Conservation (phyloP, 208 protist genomes). For the Trypanosomatidae sp. region DNA sequence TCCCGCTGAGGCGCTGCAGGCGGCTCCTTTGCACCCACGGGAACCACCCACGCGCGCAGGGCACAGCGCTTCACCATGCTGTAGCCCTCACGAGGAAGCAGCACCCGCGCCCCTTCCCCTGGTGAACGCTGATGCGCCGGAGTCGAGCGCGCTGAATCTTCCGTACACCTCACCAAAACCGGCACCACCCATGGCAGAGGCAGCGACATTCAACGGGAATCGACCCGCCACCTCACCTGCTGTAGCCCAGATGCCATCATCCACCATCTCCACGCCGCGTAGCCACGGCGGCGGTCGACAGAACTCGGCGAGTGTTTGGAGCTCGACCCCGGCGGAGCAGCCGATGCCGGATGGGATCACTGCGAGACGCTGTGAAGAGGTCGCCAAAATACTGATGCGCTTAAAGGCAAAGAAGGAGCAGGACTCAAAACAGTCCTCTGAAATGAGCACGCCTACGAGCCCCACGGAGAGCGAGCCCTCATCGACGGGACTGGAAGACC, state of each 20-base stretch:
- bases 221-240: not conserved
- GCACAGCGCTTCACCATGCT: not conserved
- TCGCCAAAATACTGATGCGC: conserved; percentile 44
- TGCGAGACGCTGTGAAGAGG: conserved; percentile 35
- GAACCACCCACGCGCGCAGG: conserved; percentile 1
- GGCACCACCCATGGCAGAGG: not conserved
- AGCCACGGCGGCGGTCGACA: conserved; percentile 5
- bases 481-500: conserved; percentile 3
- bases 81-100: conserved; percentile 1
- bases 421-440: conserved; percentile 6
- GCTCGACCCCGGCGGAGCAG: conserved; percentile 9
- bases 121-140: conserved; percentile 21
- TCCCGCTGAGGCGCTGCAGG: conserved; percentile 18
- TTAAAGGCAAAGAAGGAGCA: conserved; percentile 37
- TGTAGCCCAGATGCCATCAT: not conserved
- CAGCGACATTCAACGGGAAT: not conserved
- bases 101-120: conserved; percentile 19
- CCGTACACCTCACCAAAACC: conserved; percentile 1
- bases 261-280: conserved; percentile 10
- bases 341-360: conserved; percentile 9
- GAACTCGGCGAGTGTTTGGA: not conserved
- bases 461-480: conserved; percentile 5
- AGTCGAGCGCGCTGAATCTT: conserved; percentile 25
- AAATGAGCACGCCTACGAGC: conserved; percentile 1
- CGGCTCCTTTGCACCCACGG: conserved; percentile 1